These are phyloP conservation scores for Lactifluus echinatus DNA, from an alignment of 768 basidiomycete species.

Conservation along the genomic window DNA sequence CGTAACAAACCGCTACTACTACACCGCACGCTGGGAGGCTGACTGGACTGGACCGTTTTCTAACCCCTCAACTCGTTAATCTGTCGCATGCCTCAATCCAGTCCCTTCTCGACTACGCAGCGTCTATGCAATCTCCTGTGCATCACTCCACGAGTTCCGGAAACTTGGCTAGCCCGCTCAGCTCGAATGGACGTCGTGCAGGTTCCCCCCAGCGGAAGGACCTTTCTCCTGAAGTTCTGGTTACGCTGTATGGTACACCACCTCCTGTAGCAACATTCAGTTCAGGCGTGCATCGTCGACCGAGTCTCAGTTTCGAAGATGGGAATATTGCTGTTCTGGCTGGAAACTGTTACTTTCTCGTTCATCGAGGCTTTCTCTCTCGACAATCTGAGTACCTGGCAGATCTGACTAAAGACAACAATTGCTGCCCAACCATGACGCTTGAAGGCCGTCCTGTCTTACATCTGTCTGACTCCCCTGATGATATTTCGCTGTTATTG, in stretches of 20 bases:
- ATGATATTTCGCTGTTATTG: slow-evolving; percentile 51
- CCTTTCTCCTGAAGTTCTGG: not conserved
- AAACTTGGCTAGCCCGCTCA: slow-evolving; percentile 10
- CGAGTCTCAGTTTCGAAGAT: slow-evolving; percentile 54
- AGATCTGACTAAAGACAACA: slow-evolving; percentile 31
- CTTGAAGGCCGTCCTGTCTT: slow-evolving; percentile 55
- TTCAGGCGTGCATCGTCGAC: slow-evolving; percentile 30
- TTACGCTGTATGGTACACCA: not conserved
- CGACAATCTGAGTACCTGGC: slow-evolving; percentile 52
- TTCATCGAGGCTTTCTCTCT: slow-evolving; percentile 56
- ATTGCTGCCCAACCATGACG: slow-evolving; percentile 15
- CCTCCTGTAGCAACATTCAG: slow-evolving; percentile 18
- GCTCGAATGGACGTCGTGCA: slow-evolving; percentile 18
- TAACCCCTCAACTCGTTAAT: not conserved
- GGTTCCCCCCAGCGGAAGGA: not conserved
- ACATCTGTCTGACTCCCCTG: slow-evolving; percentile 43
- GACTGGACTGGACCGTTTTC: slow-evolving; percentile 5
- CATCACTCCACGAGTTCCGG: not conserved
- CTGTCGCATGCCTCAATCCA: not conserved
- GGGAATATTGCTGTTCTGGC: slow-evolving; percentile 61
- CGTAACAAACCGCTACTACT: not conserved
- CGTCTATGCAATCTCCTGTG: slow-evolving; percentile 2
- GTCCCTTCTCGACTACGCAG: not conserved
- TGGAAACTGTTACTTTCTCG: slow-evolving; percentile 51
- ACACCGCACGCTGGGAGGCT: not conserved